These are phyloP conservation scores for Chloranthus sessilifolius DNA, from an alignment of 164 flowering plant species.

Conservation along the genomic window DNA sequence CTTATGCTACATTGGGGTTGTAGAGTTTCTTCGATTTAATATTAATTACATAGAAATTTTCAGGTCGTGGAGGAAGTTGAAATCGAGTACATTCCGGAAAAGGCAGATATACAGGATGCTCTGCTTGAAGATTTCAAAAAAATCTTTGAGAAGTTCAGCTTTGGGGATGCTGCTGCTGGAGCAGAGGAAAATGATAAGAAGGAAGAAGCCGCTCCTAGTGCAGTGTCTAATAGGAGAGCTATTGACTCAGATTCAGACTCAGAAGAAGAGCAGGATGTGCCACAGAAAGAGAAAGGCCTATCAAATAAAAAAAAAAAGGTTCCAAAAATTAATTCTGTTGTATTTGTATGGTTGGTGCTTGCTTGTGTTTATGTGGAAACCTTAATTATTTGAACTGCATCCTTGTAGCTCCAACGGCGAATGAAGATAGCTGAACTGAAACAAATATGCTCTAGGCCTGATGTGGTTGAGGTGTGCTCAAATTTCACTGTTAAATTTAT, in stretches of 20 bases:
- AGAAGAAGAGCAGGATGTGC: conserved; percentile 77
- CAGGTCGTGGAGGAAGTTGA: conserved; percentile 57
- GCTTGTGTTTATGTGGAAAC: neutral
- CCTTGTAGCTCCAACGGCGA: conserved; percentile 72
- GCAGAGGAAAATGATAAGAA: conserved; percentile 47
- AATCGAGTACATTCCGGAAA: conserved; percentile 84
- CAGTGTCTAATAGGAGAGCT: conserved; percentile 44
- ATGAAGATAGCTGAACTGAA: conserved; percentile 98
- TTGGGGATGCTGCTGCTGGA: conserved; percentile 32
- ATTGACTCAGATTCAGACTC: conserved; percentile 62
- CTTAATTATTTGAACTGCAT: neutral
- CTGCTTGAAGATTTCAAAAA: conserved; percentile 70
- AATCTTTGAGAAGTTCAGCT: conserved; percentile 74
- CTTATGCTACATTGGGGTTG: neutral
- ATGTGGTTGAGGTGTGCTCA: conserved; percentile 86
- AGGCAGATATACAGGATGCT: conserved; percentile 62
- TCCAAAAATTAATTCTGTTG: neutral
- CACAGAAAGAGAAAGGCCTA: conserved; percentile 74
- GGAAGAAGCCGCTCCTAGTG: conserved; percentile 55
- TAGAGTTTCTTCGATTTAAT: neutral
- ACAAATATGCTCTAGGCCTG: conserved; percentile 84
- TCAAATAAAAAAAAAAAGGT: conserved; percentile 98
- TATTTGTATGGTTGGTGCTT: neutral
- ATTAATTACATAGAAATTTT: neutral
- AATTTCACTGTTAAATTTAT: too few relatives aligned